Evolutionary conservation across 228 moss, liverwort and hornwort genomes (phyloP).

Genomic region (Sphagnum fallax): DNA sequence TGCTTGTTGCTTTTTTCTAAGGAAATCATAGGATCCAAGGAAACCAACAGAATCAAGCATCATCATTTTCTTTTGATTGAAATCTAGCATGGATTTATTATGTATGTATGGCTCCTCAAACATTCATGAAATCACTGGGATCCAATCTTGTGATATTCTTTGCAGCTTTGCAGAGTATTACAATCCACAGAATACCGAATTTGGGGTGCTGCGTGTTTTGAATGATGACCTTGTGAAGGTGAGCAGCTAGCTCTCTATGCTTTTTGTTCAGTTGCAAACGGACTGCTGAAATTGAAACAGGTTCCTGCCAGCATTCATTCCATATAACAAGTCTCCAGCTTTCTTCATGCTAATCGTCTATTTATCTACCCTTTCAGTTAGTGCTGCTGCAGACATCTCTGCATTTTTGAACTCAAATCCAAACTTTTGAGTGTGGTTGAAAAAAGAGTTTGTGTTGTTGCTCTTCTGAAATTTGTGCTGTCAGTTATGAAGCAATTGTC

Average conservation of each 20-base stretch:
- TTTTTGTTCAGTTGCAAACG: background rate
- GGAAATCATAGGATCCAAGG: background rate
- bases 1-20: background rate
- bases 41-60: background rate
- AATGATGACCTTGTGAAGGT: slow-evolving; percentile 99
- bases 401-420: no score
- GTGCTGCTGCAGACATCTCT: no score
- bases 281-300: background rate
- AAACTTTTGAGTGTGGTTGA: no score
- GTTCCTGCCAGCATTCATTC: background rate
- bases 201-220: slow-evolving; percentile 80
- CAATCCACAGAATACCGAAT: slow-evolving; percentile 57
- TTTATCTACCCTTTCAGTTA: background rate
- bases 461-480: no score
- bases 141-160: slow-evolving; percentile 3
- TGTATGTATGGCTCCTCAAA: background rate
- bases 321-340: background rate
- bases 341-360: background rate
- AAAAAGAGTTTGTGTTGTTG: no score
- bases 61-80: background rate
- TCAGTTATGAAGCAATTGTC: no score
- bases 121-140: background rate
- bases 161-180: slow-evolving; percentile 81
- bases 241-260: background rate
- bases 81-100: background rate